Percentiles rank a stretch among this genome's conserved stretches.
phyloP scores from a whole-genome alignment of 208 protist species.

The Spongospora subterranea region DNA sequence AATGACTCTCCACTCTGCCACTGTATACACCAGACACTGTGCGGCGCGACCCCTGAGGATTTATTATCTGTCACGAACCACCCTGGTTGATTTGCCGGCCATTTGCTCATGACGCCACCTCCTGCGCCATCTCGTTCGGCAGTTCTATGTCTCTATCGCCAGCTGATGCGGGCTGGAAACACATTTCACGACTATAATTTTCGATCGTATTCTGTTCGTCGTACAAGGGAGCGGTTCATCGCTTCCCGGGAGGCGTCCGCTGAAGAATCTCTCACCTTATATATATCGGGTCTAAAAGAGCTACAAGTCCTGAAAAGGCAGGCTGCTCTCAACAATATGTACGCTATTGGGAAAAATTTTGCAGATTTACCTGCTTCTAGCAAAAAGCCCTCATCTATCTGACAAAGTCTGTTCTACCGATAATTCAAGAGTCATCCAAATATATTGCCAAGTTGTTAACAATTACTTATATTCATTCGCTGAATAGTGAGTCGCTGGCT shows the following conservation, averaged over 20 bases:
- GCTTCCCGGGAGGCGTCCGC: background rate
- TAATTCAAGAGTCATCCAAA: no score
- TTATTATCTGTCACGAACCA: no score
- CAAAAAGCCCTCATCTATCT: no score
- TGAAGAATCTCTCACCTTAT: background rate
- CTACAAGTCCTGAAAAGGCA: constrained; percentile 29
- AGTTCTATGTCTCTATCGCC: background rate
- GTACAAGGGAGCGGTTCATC: background rate
- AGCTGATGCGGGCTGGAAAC: background rate
- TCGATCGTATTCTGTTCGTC: background rate
- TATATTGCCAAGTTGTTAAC: no score
- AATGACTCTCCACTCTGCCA: no score
- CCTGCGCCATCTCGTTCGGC: background rate
- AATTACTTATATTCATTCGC: no score
- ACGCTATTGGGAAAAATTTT: background rate
- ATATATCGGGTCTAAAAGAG: background rate
- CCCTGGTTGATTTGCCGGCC: no score
- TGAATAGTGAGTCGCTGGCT: no score
- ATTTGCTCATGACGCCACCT: background rate
- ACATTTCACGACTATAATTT: constrained; percentile 31
- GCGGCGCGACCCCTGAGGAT: no score
- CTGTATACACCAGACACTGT: no score
- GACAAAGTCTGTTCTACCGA: no score
- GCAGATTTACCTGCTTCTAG: background rate
- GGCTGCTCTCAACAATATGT: constrained; percentile 10